Conservation (phyloP, 1,284 basidiomycete genomes). For the Apiotrichum domesticum region DNA sequence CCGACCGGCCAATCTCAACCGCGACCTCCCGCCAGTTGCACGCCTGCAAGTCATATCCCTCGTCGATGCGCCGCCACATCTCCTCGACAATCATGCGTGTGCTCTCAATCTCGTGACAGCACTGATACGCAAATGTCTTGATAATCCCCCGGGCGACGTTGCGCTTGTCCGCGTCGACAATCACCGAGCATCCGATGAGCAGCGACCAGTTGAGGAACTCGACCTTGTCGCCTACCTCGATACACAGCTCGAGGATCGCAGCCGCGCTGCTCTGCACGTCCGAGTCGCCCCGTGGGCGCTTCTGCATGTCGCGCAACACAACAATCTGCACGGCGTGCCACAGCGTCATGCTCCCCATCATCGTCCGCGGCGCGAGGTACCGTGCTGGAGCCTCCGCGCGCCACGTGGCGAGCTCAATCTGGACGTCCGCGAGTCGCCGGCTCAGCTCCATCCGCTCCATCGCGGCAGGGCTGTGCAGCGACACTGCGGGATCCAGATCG, state of each 20-base stretch:
- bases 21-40: conserved; percentile 36
- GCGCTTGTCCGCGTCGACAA: conserved; percentile 20
- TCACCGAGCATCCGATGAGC: conserved; percentile 29
- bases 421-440: conserved; percentile 12
- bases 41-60: conserved; percentile 22
- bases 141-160: conserved; percentile 25
- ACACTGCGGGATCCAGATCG: conserved; percentile 14
- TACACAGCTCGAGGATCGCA: conserved; percentile 30
- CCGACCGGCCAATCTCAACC: conserved; percentile 32
- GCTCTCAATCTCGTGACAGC: conserved; percentile 34
- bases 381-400: conserved; percentile 17
- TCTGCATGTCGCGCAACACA: conserved; percentile 26
- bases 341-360: conserved; percentile 29
- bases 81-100: conserved; percentile 30
- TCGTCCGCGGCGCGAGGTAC: conserved; percentile 21
- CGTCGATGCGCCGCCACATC: conserved; percentile 37
- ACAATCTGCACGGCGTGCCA: conserved; percentile 37
- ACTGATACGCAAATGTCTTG: conserved; percentile 36
- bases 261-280: conserved; percentile 27
- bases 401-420: conserved; percentile 18
- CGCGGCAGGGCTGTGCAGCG: conserved; percentile 12
- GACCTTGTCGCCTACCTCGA: conserved; percentile 35
- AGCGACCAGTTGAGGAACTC: conserved; percentile 42
- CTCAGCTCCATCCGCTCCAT: conserved; percentile 15
- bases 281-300: conserved; percentile 17